A percentile compares a stretch with the other conserved stretches of the same genome.
phyloP scores from a whole-genome alignment of 495 filamentous ascomycete species.

The Zalerion maritima region DNA sequence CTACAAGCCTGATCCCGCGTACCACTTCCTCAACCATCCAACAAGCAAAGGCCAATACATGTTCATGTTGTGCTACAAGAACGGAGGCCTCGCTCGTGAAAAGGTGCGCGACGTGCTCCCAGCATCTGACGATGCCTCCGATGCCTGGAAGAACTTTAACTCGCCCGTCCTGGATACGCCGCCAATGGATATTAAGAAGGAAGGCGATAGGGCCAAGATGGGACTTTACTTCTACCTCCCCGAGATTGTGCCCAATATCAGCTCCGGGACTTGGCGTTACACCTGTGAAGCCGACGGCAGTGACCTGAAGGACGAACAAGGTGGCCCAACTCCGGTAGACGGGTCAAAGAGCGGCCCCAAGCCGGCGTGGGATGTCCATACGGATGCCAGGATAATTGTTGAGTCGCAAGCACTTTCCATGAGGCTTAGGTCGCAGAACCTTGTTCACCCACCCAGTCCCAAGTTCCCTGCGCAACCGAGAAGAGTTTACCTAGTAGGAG shows the following conservation, averaged over 20 bases:
- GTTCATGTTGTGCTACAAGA: constrained; percentile 99
- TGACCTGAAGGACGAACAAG: constrained; percentile 28
- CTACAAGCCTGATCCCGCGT: constrained; percentile 75
- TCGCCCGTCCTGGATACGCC: constrained; percentile 44
- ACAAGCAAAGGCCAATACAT: constrained; percentile 72
- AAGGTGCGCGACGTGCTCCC: constrained; percentile 57
- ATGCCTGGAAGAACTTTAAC: constrained; percentile 71
- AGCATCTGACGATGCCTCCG: constrained; percentile 21
- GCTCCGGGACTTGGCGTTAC: constrained; percentile 72
- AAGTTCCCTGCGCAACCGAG: constrained; percentile 68
- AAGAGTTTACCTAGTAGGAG: constrained; percentile 85
- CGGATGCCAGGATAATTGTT: constrained; percentile 77
- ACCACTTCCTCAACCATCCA: constrained; percentile 83
- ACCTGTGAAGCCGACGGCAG: constrained; percentile 39
- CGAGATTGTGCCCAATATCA: constrained; percentile 88
- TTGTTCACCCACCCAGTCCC: constrained; percentile 41
- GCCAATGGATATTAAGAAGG: constrained; percentile 43
- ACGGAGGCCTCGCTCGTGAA: constrained; percentile 86
- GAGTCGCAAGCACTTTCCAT: constrained; percentile 87
- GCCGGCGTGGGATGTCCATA: constrained; percentile 41
- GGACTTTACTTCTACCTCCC: constrained; percentile 88
- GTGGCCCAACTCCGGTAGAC: constrained; percentile 21
- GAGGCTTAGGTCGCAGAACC: constrained; percentile 62
- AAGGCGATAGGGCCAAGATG: constrained; percentile 52
- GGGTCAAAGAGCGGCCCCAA: too few species aligned